Evolutionary conservation across 805 yeast genomes (phyloP).

Genomic region (Trichomonascus vanleenenianus): DNA sequence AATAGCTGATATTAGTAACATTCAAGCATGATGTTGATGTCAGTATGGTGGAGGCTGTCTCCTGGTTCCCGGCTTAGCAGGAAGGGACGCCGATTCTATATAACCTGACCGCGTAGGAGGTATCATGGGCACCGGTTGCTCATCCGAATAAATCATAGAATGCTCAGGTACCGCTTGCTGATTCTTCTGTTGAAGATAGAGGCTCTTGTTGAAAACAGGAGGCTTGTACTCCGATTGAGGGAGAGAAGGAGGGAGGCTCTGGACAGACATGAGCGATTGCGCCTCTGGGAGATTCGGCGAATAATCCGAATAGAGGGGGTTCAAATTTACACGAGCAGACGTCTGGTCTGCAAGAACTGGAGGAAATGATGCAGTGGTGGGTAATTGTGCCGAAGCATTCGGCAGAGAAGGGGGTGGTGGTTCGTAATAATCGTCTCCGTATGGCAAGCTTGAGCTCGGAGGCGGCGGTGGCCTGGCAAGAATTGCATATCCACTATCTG

Average conservation of each 20-base stretch:
- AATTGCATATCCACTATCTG: not conserved
- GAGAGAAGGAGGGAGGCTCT: not conserved
- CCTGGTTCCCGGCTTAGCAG: not conserved
- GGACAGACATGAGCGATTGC: not conserved
- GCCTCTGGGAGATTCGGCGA: constrained; percentile 7
- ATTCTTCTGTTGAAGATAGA: not conserved
- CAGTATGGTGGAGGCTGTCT: not conserved
- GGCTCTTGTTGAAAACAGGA: not conserved
- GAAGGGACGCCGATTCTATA: not conserved
- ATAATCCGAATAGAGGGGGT: constrained; percentile 5
- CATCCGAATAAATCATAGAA: not conserved
- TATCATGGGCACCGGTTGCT: not conserved
- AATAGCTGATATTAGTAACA: no score
- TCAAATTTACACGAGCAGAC: not conserved
- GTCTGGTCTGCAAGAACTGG: no score
- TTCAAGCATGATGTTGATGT: no score
- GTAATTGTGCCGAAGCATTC: no score
- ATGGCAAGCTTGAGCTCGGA: constrained; percentile 2
- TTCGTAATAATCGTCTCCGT: constrained; percentile 1
- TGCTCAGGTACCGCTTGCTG: not conserved
- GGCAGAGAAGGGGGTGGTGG: no score
- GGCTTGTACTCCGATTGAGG: not conserved
- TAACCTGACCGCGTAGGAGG: not conserved
- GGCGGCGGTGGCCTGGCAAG: constrained; percentile 5
- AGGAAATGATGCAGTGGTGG: no score